These are phyloP conservation scores for Tephrocybe sp. DNA, from an alignment of 768 basidiomycete species.

Conservation along the genomic window DNA sequence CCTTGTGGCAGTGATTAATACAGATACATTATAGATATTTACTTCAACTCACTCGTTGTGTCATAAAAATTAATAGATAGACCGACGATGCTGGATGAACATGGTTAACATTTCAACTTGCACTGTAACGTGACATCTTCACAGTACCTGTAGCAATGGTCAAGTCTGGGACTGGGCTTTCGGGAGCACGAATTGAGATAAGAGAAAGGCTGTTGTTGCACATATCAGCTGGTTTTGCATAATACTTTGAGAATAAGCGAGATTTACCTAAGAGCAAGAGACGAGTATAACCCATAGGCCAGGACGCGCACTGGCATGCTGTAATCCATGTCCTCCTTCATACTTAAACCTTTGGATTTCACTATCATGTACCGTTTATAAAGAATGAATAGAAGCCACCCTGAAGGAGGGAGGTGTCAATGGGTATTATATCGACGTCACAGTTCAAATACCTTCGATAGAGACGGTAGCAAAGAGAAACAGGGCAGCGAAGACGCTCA, in stretches of 20 bases:
- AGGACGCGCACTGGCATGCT: constrained; percentile 45
- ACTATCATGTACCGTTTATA: constrained; percentile 30
- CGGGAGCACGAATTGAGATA: constrained; percentile 40
- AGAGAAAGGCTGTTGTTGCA: constrained; percentile 49
- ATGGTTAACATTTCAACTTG: neutral
- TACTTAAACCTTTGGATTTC: constrained; percentile 20
- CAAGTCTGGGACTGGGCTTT: constrained; percentile 45
- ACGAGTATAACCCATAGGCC: constrained; percentile 41
- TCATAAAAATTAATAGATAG: constrained; percentile 45
- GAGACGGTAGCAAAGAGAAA: constrained; percentile 37
- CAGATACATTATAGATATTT: neutral
- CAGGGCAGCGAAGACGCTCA: constrained; percentile 37
- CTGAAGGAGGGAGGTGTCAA: constrained; percentile 20
- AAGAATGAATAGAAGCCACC: constrained; percentile 38
- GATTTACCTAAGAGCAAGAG: constrained; percentile 38
- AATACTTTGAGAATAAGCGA: too few species aligned
- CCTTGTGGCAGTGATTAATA: constrained; percentile 20
- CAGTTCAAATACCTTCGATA: constrained; percentile 31
- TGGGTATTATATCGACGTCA: neutral
- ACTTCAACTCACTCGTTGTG: constrained; percentile 33
- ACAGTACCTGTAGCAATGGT: constrained; percentile 44
- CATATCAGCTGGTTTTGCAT: too few species aligned
- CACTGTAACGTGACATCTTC: neutral
- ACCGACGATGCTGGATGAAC: constrained; percentile 36
- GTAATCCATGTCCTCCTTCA: constrained; percentile 33